phyloP scores from a whole-genome alignment of 129 eudicot genomes.

The Centrapalus pauciflorus region DNA sequence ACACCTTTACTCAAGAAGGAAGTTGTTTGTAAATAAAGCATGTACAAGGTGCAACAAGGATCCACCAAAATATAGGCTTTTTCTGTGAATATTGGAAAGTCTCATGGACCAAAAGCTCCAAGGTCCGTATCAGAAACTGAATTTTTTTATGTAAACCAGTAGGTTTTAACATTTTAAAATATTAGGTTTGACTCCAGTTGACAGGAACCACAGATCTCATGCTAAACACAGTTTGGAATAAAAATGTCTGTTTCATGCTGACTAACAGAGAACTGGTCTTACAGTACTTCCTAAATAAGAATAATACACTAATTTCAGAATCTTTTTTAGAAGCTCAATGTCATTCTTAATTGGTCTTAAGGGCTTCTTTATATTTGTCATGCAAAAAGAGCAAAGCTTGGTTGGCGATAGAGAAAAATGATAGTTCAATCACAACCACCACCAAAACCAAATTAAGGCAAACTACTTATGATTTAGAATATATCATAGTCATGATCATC shows the following conservation, averaged over 20 bases:
- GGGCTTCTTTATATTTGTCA: neutral
- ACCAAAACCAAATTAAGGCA: too few relatives aligned
- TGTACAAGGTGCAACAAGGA: neutral
- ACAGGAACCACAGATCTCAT: neutral
- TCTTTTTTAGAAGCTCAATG: neutral
- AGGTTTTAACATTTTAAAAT: neutral
- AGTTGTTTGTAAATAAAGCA: neutral
- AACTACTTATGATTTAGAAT: neutral
- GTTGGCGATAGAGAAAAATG: neutral
- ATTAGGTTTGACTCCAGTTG: neutral
- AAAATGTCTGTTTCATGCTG: neutral
- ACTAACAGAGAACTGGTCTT: too few relatives aligned
- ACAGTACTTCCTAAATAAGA: neutral
- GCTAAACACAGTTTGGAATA: neutral
- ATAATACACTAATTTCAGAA: neutral
- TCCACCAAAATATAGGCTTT: neutral
- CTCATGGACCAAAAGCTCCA: neutral
- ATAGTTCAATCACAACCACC: too few relatives aligned
- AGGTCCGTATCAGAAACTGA: neutral
- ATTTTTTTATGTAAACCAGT: neutral
- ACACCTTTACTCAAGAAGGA: neutral
- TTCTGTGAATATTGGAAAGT: neutral
- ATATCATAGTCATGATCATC: neutral
- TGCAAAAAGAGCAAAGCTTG: neutral
- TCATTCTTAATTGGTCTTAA: too few relatives aligned